These are phyloP conservation scores for Skeletonema marinoi DNA, from an alignment of 108 stramenopile species.

Conservation along the genomic window DNA sequence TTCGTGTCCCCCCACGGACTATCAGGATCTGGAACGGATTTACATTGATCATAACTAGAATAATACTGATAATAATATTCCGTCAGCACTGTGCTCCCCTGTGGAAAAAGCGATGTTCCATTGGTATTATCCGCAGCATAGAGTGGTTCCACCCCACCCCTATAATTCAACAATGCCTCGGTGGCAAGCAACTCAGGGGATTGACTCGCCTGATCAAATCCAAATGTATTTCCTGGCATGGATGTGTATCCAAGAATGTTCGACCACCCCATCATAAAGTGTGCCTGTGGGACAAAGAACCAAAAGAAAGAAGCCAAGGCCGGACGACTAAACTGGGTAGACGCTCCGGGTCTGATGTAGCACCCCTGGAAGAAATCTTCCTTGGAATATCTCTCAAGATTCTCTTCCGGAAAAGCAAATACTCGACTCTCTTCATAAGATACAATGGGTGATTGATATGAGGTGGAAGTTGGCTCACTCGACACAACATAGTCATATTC, in stretches of 20 bases:
- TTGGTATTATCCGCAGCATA: slow-evolving; percentile 27
- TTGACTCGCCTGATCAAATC: slow-evolving; percentile 27
- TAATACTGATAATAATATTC: neutral
- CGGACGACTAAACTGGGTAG: neutral
- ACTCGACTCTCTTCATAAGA: slow-evolving; percentile 29
- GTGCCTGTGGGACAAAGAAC: slow-evolving; percentile 55
- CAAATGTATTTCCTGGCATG: slow-evolving; percentile 51
- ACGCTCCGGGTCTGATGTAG: slow-evolving; percentile 26
- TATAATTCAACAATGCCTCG: slow-evolving; percentile 22
- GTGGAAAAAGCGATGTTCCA: slow-evolving; percentile 33
- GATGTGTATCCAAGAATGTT: slow-evolving; percentile 61
- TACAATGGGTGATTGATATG: slow-evolving; percentile 38
- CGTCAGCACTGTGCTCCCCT: slow-evolving; percentile 22
- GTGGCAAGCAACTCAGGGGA: slow-evolving; percentile 51
- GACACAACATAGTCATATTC: neutral
- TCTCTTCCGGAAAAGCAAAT: slow-evolving; percentile 25
- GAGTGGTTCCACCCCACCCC: slow-evolving; percentile 13
- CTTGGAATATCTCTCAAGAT: slow-evolving; percentile 18
- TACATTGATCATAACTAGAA: neutral
- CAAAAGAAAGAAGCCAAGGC: slow-evolving; percentile 26
- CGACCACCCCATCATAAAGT: slow-evolving; percentile 48
- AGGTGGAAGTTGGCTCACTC: neutral
- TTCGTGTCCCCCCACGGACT: neutral
- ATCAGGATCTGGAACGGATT: neutral
- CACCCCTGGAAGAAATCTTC: slow-evolving; percentile 52